A percentile compares a stretch with the other conserved stretches of the same genome.
These are phyloP conservation scores for Xylaria intraflava DNA, from an alignment of 495 filamentous ascomycete genomes.

Conservation along the genomic window DNA sequence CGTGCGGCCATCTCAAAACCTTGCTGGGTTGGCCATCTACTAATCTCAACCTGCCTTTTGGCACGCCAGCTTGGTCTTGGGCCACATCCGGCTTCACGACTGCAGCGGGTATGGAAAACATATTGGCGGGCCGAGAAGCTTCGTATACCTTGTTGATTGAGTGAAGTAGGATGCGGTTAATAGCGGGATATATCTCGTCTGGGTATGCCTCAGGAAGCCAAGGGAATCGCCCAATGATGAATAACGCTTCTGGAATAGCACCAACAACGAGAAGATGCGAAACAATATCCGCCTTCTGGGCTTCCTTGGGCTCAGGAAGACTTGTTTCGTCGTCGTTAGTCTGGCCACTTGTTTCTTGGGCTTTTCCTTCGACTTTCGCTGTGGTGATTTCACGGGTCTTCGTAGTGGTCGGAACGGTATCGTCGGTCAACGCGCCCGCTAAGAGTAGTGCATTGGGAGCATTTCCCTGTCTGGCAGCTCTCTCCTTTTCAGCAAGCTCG, in stretches of 20 bases:
- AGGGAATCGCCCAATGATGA: slow-evolving; percentile 83
- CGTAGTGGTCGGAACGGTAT: slow-evolving; percentile 35
- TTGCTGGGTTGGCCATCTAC: slow-evolving; percentile 50
- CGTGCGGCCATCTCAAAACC: slow-evolving; percentile 66
- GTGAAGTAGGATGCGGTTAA: slow-evolving; percentile 79
- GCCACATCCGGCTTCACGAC: slow-evolving; percentile 20
- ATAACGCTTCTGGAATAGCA: slow-evolving; percentile 86
- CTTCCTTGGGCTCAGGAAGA: slow-evolving; percentile 72
- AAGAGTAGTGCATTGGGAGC: slow-evolving; percentile 79
- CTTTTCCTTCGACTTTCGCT: slow-evolving; percentile 17
- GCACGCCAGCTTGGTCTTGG: slow-evolving; percentile 53
- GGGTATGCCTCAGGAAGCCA: slow-evolving; percentile 82
- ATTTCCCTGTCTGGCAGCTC: slow-evolving; percentile 54
- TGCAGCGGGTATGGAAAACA: slow-evolving; percentile 9
- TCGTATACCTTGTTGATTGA: slow-evolving; percentile 53
- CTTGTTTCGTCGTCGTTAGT: slow-evolving; percentile 52
- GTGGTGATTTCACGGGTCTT: slow-evolving; percentile 30
- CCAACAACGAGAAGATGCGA: slow-evolving; percentile 84
- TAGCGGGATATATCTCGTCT: slow-evolving; percentile 57
- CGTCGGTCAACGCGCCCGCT: slow-evolving; percentile 82
- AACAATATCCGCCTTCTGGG: slow-evolving; percentile 76
- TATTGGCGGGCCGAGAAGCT: slow-evolving; percentile 26
- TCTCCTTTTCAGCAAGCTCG: slow-evolving; percentile 75
- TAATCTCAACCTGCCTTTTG: slow-evolving; percentile 61
- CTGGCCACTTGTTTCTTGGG: slow-evolving; percentile 34